Conservation (phyloP, 306 rosid genomes). For the Cucumis hystrix region DNA sequence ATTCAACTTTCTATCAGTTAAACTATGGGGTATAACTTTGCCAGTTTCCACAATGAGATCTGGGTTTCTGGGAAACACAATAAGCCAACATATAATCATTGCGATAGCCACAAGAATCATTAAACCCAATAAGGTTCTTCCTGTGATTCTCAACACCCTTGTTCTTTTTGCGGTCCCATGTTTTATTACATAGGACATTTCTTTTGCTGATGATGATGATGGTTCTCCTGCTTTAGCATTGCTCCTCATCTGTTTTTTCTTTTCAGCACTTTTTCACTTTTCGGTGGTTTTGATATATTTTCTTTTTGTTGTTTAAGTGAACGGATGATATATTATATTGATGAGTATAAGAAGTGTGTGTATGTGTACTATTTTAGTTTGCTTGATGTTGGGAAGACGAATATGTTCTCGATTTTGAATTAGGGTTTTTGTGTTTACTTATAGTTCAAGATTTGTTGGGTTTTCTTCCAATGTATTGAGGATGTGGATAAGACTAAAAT, state of each 20-base stretch:
- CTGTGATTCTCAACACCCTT: not conserved
- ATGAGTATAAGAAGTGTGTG: not conserved
- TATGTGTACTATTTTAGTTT: not conserved
- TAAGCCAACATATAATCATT: not conserved
- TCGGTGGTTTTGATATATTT: too few species aligned
- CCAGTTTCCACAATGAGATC: not conserved
- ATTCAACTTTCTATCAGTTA: not conserved
- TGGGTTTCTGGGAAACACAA: not conserved
- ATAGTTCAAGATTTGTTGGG: not conserved
- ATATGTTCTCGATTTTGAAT: not conserved
- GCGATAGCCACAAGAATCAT: not conserved
- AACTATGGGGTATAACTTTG: not conserved
- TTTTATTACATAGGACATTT: not conserved
- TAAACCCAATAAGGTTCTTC: not conserved
- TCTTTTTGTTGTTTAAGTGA: not conserved
- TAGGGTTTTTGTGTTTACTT: not conserved
- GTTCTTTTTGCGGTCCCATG: not conserved
- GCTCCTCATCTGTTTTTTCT: not conserved
- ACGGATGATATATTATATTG: too few species aligned
- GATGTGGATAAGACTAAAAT: not conserved
- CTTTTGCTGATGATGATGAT: not conserved
- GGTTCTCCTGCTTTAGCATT: not conserved
- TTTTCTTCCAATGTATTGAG: not conserved
- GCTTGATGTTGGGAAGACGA: not conserved
- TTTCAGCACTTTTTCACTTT: not conserved